phyloP scores from a whole-genome alignment of 305 asterid species.

The Fraxinus angustifolia region DNA sequence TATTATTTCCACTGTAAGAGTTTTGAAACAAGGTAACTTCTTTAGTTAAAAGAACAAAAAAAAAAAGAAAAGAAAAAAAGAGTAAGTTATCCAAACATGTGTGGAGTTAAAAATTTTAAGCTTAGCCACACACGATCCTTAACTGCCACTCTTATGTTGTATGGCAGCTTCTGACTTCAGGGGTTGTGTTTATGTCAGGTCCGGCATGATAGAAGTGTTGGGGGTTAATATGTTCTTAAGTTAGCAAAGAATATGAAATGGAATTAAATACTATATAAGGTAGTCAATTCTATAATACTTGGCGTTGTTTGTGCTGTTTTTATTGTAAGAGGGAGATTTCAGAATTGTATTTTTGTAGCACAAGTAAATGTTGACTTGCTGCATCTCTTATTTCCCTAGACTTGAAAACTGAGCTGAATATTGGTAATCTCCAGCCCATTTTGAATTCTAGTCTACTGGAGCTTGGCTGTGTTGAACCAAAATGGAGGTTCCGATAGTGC shows the following conservation, averaged over 20 bases:
- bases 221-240: background rate
- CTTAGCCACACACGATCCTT: background rate
- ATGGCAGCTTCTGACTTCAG: background rate
- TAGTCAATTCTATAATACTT: background rate
- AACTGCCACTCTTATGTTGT: background rate
- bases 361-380: background rate
- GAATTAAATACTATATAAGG: background rate
- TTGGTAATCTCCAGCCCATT: background rate
- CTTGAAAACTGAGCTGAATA: background rate
- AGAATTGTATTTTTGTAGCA: background rate
- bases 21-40: background rate
- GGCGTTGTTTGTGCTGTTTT: background rate
- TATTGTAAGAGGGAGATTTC: background rate
- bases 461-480: conserved; percentile 11
- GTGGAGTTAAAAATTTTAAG: background rate
- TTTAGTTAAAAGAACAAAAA: background rate
- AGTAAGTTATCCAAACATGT: background rate
- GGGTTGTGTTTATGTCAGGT: background rate
- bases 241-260: background rate
- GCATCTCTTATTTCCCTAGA: background rate
- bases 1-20: background rate
- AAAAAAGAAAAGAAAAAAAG: background rate
- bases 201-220: background rate
- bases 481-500: conserved; percentile 45
- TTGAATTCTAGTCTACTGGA: conserved; percentile 15